Percentiles rank a stretch among this genome's conserved stretches.
Evolutionary conservation across 1,139 yeast species (phyloP).

Genomic region (Suhomyces bribrorum): DNA sequence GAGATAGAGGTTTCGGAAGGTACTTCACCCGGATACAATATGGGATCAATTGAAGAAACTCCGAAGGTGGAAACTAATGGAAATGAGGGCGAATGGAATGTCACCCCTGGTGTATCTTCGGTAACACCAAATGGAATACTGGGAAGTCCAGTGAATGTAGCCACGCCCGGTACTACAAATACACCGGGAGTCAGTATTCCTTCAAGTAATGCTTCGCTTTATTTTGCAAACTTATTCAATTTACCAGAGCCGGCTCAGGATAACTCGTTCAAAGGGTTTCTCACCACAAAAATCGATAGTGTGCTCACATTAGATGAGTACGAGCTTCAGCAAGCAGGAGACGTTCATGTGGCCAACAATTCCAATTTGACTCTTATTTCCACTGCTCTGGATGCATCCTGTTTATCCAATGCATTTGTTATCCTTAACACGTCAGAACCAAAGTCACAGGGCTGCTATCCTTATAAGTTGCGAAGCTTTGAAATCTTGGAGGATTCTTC

Average conservation of each 20-base stretch:
- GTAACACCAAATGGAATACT: slow-evolving; percentile 1
- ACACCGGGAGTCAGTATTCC: slow-evolving; percentile 4
- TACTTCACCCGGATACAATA: slow-evolving; percentile 16
- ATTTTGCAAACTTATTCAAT: slow-evolving; percentile 28
- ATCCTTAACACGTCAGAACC: slow-evolving; percentile 12
- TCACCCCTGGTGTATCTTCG: slow-evolving; percentile 5
- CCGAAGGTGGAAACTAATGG: slow-evolving; percentile 6
- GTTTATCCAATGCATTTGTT: slow-evolving; percentile 27
- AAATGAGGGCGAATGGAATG: slow-evolving; percentile 5
- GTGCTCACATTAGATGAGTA: slow-evolving; percentile 35
- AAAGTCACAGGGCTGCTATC: slow-evolving; percentile 11
- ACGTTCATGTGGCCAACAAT: slow-evolving; percentile 34
- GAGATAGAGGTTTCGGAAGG: slow-evolving; percentile 16
- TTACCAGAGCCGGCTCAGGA: slow-evolving; percentile 37
- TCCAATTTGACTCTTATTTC: slow-evolving; percentile 26
- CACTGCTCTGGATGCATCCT: slow-evolving; percentile 17
- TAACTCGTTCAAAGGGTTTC: slow-evolving; percentile 27
- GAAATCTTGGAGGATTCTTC: slow-evolving; percentile 73
- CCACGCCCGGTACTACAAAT: slow-evolving; percentile 4
- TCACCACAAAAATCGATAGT: slow-evolving; percentile 26
- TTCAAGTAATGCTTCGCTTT: slow-evolving; percentile 2
- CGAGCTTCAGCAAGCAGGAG: slow-evolving; percentile 39
- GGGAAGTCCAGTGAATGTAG: slow-evolving; percentile 4
- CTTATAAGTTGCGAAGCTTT: slow-evolving; percentile 46
- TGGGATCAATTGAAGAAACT: slow-evolving; percentile 6